A percentile compares a stretch with the other conserved stretches of the same genome.
Conservation (phyloP, 176 grass and related monocot genomes). For the Oryza meridionalis region DNA sequence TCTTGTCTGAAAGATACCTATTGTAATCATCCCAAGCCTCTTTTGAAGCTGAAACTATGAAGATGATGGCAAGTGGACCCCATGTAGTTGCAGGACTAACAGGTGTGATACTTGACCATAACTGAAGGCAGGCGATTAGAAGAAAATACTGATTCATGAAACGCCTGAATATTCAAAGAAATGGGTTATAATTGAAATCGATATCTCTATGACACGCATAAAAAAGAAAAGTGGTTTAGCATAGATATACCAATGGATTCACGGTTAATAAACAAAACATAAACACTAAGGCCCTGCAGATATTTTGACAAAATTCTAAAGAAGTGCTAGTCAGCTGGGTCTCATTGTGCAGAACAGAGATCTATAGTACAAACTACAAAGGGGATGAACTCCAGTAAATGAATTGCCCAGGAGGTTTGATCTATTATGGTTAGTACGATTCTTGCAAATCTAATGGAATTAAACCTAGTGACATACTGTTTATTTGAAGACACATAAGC, state of each 20-base stretch:
- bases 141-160: constrained; percentile 99
- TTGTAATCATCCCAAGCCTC: constrained; percentile 98
- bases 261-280: constrained; percentile 12
- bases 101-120: constrained; percentile 86
- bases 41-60: constrained; percentile 92
- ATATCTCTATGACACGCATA: background rate
- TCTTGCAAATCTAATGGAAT: background rate
- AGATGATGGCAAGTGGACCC: constrained; percentile 91
- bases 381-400: background rate
- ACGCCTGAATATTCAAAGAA: constrained; percentile 61
- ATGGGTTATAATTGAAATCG: background rate
- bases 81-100: constrained; percentile 89
- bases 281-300: constrained; percentile 20
- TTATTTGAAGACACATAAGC: constrained; percentile 3
- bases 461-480: background rate
- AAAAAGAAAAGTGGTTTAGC: background rate
- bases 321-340: background rate
- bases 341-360: background rate
- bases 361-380: background rate
- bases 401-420: background rate
- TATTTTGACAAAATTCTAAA: constrained; percentile 31
- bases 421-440: background rate
- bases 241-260: background rate
- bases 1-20: constrained; percentile 93
- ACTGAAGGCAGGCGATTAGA: constrained; percentile 87